phyloP scores from a whole-genome alignment of 1,139 yeast genomes.

The Candida tropicalis region DNA sequence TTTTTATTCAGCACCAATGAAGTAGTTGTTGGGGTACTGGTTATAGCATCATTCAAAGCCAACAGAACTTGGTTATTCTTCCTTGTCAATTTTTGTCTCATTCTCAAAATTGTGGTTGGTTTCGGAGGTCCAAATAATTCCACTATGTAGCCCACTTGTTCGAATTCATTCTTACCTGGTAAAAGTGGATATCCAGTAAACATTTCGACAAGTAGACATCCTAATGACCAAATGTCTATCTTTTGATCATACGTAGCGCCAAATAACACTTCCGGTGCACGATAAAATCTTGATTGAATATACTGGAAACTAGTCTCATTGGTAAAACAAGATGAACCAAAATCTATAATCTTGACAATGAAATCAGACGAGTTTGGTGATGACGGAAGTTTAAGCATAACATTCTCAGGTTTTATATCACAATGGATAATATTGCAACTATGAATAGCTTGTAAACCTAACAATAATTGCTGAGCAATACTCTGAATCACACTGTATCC shows the following conservation, averaged over 20 bases:
- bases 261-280: constrained; percentile 81
- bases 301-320: constrained; percentile 56
- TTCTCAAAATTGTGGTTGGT: constrained; percentile 26
- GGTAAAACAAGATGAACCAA: constrained; percentile 59
- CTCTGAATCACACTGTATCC: constrained; percentile 49
- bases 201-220: constrained; percentile 68
- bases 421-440: constrained; percentile 67
- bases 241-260: constrained; percentile 72
- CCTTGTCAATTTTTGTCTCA: constrained; percentile 25
- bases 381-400: constrained; percentile 50
- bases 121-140: constrained; percentile 68
- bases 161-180: constrained; percentile 70
- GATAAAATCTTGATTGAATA: constrained; percentile 64
- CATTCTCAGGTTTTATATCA: constrained; percentile 73
- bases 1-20: constrained; percentile 25
- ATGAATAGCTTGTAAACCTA: constrained; percentile 65
- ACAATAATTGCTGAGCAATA: constrained; percentile 58
- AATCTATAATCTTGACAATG: constrained; percentile 60
- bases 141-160: constrained; percentile 60
- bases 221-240: constrained; percentile 83
- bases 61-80: constrained; percentile 14
- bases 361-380: constrained; percentile 23
- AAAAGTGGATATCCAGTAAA: constrained; percentile 68
- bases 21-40: background rate
- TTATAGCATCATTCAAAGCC: background rate